These are phyloP conservation scores for Eutrema salsugineum DNA, from an alignment of 441 rosid species.

Conservation along the genomic window DNA sequence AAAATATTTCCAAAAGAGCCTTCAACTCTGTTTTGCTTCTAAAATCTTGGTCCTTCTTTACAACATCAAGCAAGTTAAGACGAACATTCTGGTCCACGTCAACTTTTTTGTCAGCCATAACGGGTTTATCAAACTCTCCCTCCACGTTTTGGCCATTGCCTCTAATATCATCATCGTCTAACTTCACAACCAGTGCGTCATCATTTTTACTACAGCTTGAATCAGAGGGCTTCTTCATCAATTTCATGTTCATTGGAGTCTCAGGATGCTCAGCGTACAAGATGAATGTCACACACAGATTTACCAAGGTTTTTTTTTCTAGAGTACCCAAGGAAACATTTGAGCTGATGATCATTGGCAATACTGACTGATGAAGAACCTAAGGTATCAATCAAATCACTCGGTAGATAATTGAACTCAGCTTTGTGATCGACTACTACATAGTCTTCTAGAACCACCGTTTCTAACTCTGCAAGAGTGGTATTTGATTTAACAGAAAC, in stretches of 20 bases:
- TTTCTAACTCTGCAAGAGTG: not conserved
- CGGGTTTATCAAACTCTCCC: not conserved
- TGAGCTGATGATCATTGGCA: not conserved
- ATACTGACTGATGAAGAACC: not conserved
- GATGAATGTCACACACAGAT: not conserved
- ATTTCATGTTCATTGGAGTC: too few species aligned
- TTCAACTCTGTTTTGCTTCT: not conserved
- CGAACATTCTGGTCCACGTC: not conserved
- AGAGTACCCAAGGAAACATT: not conserved
- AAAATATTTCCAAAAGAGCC: not conserved
- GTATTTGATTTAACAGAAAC: not conserved
- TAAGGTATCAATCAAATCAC: not conserved
- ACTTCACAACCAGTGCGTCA: not conserved
- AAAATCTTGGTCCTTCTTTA: not conserved
- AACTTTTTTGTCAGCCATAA: not conserved
- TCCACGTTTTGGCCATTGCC: not conserved
- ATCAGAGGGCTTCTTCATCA: not conserved
- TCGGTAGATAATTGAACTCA: not conserved
- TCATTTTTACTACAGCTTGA: not conserved
- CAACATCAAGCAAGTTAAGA: not conserved
- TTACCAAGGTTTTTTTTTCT: not conserved
- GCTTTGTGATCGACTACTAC: not conserved
- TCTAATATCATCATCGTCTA: not conserved
- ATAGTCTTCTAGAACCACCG: not conserved
- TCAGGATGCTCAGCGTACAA: not conserved